Evolutionary conservation across 345 rosid species (phyloP).

Genomic region (Eucalyptus guilfoylei): DNA sequence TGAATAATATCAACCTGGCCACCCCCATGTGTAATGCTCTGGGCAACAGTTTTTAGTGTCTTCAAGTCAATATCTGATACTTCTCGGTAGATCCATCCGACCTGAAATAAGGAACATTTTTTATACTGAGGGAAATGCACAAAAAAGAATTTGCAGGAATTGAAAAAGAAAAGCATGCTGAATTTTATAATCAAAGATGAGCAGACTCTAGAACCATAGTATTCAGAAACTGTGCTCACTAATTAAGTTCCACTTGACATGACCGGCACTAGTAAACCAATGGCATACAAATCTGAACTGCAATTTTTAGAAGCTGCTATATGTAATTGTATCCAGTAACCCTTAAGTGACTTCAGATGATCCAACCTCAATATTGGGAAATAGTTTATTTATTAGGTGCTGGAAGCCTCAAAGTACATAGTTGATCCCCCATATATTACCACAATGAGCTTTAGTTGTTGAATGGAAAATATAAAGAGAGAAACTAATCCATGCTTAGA

Average conservation of each 20-base stretch:
- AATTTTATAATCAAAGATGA: neutral
- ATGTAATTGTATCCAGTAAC: neutral
- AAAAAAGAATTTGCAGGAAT: neutral
- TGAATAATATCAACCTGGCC: constrained; percentile 36
- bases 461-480: neutral
- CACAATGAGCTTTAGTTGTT: neutral
- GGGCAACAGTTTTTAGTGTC: constrained; percentile 28
- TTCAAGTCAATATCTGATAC: constrained; percentile 33
- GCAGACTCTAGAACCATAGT: neutral
- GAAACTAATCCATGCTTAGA: neutral
- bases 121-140: neutral
- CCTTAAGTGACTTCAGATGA: neutral
- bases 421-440: neutral
- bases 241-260: neutral
- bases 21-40: constrained; percentile 7
- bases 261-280: neutral
- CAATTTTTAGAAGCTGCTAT: neutral
- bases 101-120: constrained; percentile 10
- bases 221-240: neutral
- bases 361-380: neutral
- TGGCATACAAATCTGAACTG: neutral
- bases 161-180: neutral
- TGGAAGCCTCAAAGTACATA: neutral
- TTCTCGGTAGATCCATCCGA: constrained; percentile 48
- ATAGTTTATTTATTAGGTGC: neutral